Conservation (phyloP, 2,329 filamentous ascomycete species). For the Calonectria hongkongensis region DNA sequence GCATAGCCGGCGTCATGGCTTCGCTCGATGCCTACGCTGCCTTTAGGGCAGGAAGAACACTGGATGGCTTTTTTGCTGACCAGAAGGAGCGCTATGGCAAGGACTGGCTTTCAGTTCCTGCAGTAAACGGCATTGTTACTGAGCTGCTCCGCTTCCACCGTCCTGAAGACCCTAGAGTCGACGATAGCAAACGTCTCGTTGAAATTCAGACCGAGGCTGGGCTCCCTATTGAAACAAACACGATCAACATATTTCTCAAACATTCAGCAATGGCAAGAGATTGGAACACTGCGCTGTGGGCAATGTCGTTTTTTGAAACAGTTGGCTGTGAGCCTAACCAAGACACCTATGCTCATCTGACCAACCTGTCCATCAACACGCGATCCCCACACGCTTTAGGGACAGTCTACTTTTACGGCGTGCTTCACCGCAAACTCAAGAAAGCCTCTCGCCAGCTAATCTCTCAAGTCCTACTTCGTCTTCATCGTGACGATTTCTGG, state of each 20-base stretch:
- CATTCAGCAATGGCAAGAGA: constrained; percentile 54
- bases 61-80: constrained; percentile 62
- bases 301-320: constrained; percentile 49
- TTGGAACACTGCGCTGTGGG: constrained; percentile 59
- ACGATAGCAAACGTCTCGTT: constrained; percentile 56
- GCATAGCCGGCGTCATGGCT: constrained; percentile 66
- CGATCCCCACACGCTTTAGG: constrained; percentile 57
- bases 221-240: constrained; percentile 53
- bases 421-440: constrained; percentile 57
- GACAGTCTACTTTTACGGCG: constrained; percentile 58
- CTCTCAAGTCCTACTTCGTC: constrained; percentile 53
- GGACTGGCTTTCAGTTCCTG: constrained; percentile 64
- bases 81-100: constrained; percentile 67
- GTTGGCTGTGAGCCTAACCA: constrained; percentile 53
- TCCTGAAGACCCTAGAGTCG: constrained; percentile 45
- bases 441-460: constrained; percentile 50
- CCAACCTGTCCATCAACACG: constrained; percentile 59
- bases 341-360: constrained; percentile 62
- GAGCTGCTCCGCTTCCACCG: constrained; percentile 65
- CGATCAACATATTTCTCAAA: constrained; percentile 63
- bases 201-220: constrained; percentile 50
- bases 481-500: constrained; percentile 55
- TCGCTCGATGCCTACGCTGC: constrained; percentile 65
- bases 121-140: constrained; percentile 63
- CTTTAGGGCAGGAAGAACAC: constrained; percentile 58